These are phyloP conservation scores for Magnolia changhungtana DNA, from an alignment of 164 flowering plant species.

Conservation along the genomic window DNA sequence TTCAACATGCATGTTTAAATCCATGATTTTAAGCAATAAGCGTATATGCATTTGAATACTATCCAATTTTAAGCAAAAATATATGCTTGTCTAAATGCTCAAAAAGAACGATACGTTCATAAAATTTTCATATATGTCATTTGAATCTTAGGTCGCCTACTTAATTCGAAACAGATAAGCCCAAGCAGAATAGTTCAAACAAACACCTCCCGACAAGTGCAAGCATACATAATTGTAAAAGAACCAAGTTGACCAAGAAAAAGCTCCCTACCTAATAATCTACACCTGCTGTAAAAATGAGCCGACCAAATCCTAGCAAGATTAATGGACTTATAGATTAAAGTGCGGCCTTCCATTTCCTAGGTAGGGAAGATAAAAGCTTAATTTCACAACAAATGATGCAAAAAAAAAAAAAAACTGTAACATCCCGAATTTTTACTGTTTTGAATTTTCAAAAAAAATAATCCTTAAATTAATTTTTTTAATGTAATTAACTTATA, in stretches of 20 bases:
- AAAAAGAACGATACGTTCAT: no score
- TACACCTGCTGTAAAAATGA: slow-evolving; percentile 65
- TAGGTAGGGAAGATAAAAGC: slow-evolving; percentile 18
- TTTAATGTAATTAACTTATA: no score
- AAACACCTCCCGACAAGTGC: neutral
- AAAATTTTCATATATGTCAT: neutral
- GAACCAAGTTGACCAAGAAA: neutral
- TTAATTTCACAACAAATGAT: neutral
- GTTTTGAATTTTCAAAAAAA: no score
- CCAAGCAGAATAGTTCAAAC: neutral
- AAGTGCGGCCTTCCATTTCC: slow-evolving; percentile 58
- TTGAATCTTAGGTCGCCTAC: neutral
- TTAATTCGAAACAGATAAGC: neutral
- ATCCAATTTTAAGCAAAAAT: neutral
- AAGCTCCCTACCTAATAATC: slow-evolving; percentile 70
- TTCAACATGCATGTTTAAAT: slow-evolving; percentile 1
- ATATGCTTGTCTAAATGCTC: neutral
- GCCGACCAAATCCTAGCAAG: slow-evolving; percentile 73
- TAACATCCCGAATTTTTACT: no score
- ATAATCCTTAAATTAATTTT: no score
- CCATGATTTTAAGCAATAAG: no score
- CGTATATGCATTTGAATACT: neutral
- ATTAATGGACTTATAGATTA: slow-evolving; percentile 65
- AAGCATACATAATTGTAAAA: no score
- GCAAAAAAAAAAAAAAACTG: neutral